These are phyloP conservation scores for Petrea volubilis DNA, from an alignment of 257 asterid species.

Conservation along the genomic window DNA sequence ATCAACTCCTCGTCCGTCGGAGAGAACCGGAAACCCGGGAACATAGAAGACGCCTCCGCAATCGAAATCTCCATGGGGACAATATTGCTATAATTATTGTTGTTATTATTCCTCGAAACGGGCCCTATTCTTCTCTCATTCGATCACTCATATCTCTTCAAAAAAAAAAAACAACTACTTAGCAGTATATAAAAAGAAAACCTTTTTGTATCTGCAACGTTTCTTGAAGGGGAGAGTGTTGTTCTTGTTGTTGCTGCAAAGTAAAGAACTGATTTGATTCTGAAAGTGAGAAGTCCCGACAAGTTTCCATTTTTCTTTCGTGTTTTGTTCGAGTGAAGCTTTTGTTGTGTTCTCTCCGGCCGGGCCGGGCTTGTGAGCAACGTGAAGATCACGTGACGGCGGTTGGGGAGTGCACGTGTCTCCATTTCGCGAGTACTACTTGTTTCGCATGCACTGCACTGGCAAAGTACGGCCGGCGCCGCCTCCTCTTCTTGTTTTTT, in stretches of 20 bases:
- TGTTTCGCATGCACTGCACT: slow-evolving; percentile 36
- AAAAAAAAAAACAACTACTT: too few relatives aligned
- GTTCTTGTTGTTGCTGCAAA: slow-evolving; percentile 1
- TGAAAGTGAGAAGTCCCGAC: neutral
- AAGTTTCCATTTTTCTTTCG: neutral
- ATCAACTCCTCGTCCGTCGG: slow-evolving; percentile 88
- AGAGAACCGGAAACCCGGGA: slow-evolving; percentile 84
- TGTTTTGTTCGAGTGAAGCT: neutral
- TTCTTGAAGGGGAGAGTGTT: neutral
- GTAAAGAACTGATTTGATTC: slow-evolving; percentile 29
- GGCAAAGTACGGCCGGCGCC: neutral
- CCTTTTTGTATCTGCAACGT: neutral
- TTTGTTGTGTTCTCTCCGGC: neutral
- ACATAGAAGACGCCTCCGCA: slow-evolving; percentile 63
- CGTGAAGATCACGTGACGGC: slow-evolving; percentile 27
- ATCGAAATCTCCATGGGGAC: slow-evolving; percentile 55
- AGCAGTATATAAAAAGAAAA: neutral
- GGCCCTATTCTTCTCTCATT: neutral
- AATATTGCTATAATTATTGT: neutral
- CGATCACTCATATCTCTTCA: slow-evolving; percentile 8
- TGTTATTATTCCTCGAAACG: neutral
- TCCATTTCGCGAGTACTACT: neutral
- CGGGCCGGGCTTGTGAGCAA: neutral
- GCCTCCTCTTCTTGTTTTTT: neutral
- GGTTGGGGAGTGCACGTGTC: slow-evolving; percentile 26